Evolutionary conservation across 192 early-diverging fungal species (phyloP), one percentile per base, ranked within the genome.

Genomic region (Coemansia sp.): DNA sequence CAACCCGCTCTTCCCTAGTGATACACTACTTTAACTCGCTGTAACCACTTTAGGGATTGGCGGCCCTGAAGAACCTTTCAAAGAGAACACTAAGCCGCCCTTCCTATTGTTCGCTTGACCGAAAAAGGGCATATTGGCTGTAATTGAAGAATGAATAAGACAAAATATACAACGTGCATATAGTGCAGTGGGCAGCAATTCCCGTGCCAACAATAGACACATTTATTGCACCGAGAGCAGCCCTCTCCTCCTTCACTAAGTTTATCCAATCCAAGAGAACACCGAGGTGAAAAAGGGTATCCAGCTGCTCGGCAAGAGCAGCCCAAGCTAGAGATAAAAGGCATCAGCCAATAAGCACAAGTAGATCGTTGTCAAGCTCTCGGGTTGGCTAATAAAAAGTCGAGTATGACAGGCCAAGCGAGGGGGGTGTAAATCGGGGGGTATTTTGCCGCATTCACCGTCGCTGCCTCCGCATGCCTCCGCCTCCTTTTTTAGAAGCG

Each of bases 101-200:
- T 20, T 20, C 26, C 21, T 51, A 24, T 21, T 51, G 23, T 21
- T 51, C 11, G 9, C 26, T 23, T 21, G 31, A 31, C 31, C 31
- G 23, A 51, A 51, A 51, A 51, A 51, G 48, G 48, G 11, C 23
- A 51, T 51, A 51, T 51, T 51, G 21, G 48, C 46, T 43, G 40
- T 43, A 43, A 43, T 43, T 43, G 40, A 43, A 43, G 40, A 43
- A 43, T 45, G 43, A 45, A 45, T 45, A n/a, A 6, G 9, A 42
- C n/a, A 45, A 45, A 21, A 20, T 45, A 45, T 45, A 20, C 43
- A 45, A 45, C 43, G 43, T 45, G 43, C 43, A 45, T 45, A 45
- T 45, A 45, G 43, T 45, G 43, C 43, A 20, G 37, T 9, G 43
- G 43, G 18, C n/a, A 20, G 8, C 43, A 45, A 45, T 45, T 45